Evolutionary conservation across 176 grass and related monocot species (phyloP).

Genomic region (Oryza longistaminata): DNA sequence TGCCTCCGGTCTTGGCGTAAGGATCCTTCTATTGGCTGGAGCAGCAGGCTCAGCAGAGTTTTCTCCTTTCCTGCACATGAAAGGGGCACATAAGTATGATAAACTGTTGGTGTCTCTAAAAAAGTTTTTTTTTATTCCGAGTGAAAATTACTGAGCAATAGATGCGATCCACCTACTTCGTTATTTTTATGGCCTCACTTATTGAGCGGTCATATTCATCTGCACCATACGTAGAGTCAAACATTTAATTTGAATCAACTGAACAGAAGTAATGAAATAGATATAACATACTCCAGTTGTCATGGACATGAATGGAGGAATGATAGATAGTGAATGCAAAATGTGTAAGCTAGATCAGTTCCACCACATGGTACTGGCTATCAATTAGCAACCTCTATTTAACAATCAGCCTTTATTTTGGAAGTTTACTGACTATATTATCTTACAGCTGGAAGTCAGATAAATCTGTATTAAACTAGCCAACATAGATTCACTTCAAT

Average conservation of each 20-base stretch:
- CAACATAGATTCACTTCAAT: slow-evolving; percentile 28
- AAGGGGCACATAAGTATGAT: slow-evolving; percentile 35
- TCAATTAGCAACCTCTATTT: not conserved
- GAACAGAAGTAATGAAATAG: slow-evolving; percentile 1
- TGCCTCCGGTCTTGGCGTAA: slow-evolving; percentile 56
- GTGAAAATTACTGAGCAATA: slow-evolving; percentile 15
- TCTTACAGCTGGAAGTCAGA: not conserved
- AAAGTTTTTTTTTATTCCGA: not conserved
- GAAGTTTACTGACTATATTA: slow-evolving; percentile 26
- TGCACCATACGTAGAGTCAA: slow-evolving; percentile 53
- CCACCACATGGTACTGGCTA: slow-evolving; percentile 3
- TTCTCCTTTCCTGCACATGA: slow-evolving; percentile 72
- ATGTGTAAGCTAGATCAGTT: not conserved
- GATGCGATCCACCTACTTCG: slow-evolving; percentile 74
- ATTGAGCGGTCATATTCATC: slow-evolving; percentile 99
- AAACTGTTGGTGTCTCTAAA: not conserved
- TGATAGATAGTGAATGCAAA: not conserved
- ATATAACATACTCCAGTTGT: slow-evolving; percentile 25
- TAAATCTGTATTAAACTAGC: not conserved
- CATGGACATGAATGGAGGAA: not conserved
- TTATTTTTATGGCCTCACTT: slow-evolving; percentile 98
- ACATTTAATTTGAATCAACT: slow-evolving; percentile 18
- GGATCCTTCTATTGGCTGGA: slow-evolving; percentile 54
- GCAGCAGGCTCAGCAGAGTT: slow-evolving; percentile 67
- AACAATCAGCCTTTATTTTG: slow-evolving; percentile 12